Percentiles rank a stretch among this genome's conserved stretches.
Evolutionary conservation across 768 basidiomycete genomes (phyloP).

Genomic region (Ramaria rubella): DNA sequence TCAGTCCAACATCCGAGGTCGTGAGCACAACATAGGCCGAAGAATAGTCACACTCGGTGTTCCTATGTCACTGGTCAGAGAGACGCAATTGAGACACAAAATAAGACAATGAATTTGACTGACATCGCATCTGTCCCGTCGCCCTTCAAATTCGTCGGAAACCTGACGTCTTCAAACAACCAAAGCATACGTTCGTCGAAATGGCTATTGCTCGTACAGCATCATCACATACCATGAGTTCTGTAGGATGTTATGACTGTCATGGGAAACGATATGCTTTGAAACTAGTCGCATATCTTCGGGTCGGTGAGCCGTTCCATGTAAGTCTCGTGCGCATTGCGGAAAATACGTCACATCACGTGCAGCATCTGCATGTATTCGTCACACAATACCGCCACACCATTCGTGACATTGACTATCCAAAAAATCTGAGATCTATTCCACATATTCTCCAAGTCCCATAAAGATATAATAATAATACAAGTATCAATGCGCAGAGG

Average conservation of each 20-base stretch:
- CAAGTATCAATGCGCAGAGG: background rate
- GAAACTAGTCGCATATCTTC: too few relatives aligned
- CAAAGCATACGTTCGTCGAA: background rate
- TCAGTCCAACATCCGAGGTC: conserved; percentile 57
- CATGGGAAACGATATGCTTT: too few relatives aligned
- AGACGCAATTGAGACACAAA: background rate
- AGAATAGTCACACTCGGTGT: conserved; percentile 93
- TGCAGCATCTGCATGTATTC: too few relatives aligned
- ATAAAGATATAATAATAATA: background rate
- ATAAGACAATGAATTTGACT: conserved; percentile 15
- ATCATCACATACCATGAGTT: conserved; percentile 14
- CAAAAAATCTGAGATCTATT: too few relatives aligned
- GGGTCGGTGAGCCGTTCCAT: too few relatives aligned
- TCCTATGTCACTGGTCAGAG: conserved; percentile 45
- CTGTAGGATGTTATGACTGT: conserved; percentile 11
- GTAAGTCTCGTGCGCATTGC: too few relatives aligned
- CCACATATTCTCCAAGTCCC: too few relatives aligned
- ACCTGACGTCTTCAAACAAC: conserved; percentile 64
- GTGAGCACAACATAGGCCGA: conserved; percentile 81
- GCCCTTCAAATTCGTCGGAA: conserved; percentile 84
- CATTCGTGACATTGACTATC: too few relatives aligned
- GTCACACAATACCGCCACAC: too few relatives aligned
- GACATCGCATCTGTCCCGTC: conserved; percentile 95
- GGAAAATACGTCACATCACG: too few relatives aligned
- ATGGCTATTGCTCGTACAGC: too few relatives aligned